phyloP scores from a whole-genome alignment of 164 flowering plant species.

The Vitis amurensis region DNA sequence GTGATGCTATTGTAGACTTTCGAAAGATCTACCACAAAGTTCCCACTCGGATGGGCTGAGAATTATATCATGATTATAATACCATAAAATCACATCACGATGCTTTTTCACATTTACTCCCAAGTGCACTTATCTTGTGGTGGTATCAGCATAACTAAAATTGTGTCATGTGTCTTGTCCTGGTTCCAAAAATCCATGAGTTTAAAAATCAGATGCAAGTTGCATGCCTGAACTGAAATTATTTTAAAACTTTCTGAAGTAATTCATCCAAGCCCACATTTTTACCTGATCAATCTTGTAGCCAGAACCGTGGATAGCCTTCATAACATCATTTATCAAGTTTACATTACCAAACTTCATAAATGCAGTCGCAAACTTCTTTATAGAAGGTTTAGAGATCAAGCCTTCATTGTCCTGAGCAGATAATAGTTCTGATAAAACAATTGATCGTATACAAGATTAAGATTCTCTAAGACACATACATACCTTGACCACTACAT shows the following conservation, averaged over 20 bases:
- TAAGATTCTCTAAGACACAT: background rate
- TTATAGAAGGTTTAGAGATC: constrained; percentile 50
- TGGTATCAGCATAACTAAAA: background rate
- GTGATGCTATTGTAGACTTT: background rate
- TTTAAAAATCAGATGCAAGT: background rate
- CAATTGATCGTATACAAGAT: background rate
- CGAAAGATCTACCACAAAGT: background rate
- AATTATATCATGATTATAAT: background rate
- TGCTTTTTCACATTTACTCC: background rate
- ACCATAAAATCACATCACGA: background rate
- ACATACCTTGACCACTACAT: constrained; percentile 76
- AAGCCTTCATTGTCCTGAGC: constrained; percentile 60
- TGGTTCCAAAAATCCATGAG: background rate
- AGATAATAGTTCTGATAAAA: constrained; percentile 1
- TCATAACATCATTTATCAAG: constrained; percentile 79
- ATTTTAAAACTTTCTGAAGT: background rate
- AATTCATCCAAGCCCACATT: background rate
- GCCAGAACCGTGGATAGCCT: constrained; percentile 62
- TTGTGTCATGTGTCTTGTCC: background rate
- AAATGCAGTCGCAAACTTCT: constrained; percentile 61
- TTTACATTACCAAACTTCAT: constrained; percentile 72
- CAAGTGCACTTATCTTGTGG: background rate
- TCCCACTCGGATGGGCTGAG: background rate
- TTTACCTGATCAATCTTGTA: constrained; percentile 71
- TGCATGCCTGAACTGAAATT: background rate